Percentiles rank a stretch among this genome's conserved stretches.
Evolutionary conservation across 352 stramenopile species (phyloP).

Genomic region (Pythium coloratum): DNA sequence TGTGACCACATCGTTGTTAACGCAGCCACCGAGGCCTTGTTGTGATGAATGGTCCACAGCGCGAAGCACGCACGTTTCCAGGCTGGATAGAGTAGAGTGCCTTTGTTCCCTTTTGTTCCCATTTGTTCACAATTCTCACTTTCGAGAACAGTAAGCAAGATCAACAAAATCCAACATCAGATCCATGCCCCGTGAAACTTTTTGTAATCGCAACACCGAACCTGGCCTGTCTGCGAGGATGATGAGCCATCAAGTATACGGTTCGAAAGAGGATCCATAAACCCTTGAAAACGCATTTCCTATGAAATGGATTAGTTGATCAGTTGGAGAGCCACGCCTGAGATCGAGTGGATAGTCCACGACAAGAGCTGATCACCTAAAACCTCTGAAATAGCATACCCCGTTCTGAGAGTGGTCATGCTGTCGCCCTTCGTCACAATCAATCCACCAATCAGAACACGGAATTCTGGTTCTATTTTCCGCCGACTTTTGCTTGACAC

Average conservation of each 20-base stretch:
- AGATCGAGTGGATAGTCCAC: no score
- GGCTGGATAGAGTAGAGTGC: no score
- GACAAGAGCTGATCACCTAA: no score
- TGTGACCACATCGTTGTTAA: no score
- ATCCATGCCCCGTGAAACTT: neutral
- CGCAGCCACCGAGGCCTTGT: no score
- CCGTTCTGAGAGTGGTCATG: neutral
- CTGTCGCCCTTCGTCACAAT: neutral
- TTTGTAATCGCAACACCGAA: neutral
- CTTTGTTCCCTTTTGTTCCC: neutral
- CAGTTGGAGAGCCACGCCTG: no score
- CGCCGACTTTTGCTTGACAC: neutral
- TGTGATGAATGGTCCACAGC: no score
- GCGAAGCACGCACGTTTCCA: no score
- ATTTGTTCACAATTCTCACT: neutral
- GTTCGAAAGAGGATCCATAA: neutral
- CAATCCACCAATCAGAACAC: neutral
- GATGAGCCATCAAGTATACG: neutral
- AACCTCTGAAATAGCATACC: neutral
- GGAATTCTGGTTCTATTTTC: neutral
- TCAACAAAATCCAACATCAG: neutral
- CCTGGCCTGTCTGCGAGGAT: neutral
- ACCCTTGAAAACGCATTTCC: neutral
- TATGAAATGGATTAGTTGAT: neutral
- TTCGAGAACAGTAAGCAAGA: neutral